Conservation (phyloP, 75 land plant species). For the Ceratopteris richardii region DNA sequence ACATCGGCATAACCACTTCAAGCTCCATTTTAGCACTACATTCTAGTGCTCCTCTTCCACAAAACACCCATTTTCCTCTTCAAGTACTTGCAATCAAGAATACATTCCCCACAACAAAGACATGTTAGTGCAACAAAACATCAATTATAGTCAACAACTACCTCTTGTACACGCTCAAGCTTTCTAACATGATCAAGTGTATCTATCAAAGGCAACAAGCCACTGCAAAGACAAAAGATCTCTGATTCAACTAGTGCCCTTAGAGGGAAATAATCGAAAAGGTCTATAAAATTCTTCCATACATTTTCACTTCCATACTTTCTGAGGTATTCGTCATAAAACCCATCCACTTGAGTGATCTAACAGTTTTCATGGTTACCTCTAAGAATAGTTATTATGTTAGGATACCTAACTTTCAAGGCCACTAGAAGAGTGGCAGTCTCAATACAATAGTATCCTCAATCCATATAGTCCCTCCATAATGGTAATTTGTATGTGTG, state of each 20-base stretch:
- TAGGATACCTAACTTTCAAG: slow-evolving; percentile 79
- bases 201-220: slow-evolving; percentile 88
- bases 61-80: no score
- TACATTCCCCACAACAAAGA: no score
- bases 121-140: no score
- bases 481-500: slow-evolving; percentile 92
- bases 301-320: slow-evolving; percentile 95
- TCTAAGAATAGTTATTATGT: slow-evolving; percentile 79
- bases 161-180: slow-evolving; percentile 95
- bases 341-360: slow-evolving; percentile 97
- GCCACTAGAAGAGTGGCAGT: slow-evolving; percentile 89
- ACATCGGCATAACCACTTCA: no score
- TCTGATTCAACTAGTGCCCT: slow-evolving; percentile 94
- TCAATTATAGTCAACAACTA: no score
- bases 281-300: slow-evolving; percentile 88
- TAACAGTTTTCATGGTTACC: slow-evolving; percentile 95
- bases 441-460: slow-evolving; percentile 97
- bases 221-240: slow-evolving; percentile 91
- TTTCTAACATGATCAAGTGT: slow-evolving; percentile 86
- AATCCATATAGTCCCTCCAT: slow-evolving; percentile 97
- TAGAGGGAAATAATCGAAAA: slow-evolving; percentile 87
- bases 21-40: no score
- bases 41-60: no score
- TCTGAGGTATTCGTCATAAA: slow-evolving; percentile 83
- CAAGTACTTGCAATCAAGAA: no score